Evolutionary conservation across 2,329 filamentous ascomycete species (phyloP).

Genomic region (Aspergillus sojae): DNA sequence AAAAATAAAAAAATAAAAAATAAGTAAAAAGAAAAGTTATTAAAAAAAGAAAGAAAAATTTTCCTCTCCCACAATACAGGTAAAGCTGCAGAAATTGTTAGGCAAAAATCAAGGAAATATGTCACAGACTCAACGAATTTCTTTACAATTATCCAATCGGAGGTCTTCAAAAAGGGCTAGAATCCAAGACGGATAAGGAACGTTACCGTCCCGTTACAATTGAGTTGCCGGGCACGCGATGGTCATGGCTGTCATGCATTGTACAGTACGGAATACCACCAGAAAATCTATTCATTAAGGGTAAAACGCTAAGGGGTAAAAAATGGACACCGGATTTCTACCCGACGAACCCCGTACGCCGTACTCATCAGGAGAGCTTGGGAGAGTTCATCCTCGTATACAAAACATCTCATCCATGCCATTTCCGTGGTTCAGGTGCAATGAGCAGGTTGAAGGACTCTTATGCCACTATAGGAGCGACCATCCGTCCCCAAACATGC

Average conservation of each 20-base stretch:
- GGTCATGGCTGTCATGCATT: not conserved
- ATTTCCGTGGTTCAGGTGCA: not conserved
- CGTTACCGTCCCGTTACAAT: constrained; percentile 2
- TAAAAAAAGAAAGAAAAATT: not conserved
- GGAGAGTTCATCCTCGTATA: not conserved
- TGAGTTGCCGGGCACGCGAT: not conserved
- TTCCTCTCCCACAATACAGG: not conserved
- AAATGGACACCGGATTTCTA: not conserved
- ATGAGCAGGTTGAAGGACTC: not conserved
- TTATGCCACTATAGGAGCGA: not conserved
- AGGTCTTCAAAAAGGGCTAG: not conserved
- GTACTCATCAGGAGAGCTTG: not conserved
- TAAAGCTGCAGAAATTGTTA: constrained; percentile 1
- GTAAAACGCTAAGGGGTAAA: not conserved
- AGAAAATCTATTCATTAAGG: not conserved
- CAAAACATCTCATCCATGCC: not conserved
- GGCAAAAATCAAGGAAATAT: not conserved
- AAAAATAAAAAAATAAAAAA: not conserved
- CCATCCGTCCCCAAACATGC: not conserved
- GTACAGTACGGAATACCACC: not conserved
- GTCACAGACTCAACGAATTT: not conserved
- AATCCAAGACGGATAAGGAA: constrained; percentile 2
- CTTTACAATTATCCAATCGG: not conserved
- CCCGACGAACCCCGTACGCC: not conserved
- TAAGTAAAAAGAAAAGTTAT: not conserved